Evolutionary conservation across 768 basidiomycete genomes (phyloP).

Genomic region (Pluteus cervinus): DNA sequence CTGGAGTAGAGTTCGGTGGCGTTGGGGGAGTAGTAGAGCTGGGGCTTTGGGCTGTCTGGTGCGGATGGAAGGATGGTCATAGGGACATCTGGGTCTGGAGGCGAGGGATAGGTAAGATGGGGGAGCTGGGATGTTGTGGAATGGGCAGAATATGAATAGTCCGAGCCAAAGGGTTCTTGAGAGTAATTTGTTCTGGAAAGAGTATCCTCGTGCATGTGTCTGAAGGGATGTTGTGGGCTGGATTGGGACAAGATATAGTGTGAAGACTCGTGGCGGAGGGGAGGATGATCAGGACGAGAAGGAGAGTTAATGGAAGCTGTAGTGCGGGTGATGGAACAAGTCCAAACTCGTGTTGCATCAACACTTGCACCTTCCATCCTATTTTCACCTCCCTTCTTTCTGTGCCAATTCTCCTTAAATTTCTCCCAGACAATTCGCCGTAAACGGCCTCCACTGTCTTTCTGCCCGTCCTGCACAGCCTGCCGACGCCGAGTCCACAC

Average conservation of each 20-base stretch:
- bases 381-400: no score
- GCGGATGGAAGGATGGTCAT: constrained; percentile 11
- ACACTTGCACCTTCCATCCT: constrained; percentile 14
- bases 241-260: constrained; percentile 11
- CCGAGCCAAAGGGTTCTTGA: constrained; percentile 30
- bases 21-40: constrained; percentile 43
- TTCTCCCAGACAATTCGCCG: no score
- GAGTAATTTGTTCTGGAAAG: constrained; percentile 19
- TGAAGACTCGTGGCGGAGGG: constrained; percentile 21
- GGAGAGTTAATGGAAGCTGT: constrained; percentile 13
- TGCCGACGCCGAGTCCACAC: no score
- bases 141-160: constrained; percentile 35
- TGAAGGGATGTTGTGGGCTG: constrained; percentile 17
- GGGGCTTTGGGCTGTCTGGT: constrained; percentile 31
- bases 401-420: no score
- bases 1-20: constrained; percentile 53
- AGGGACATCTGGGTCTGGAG: constrained; percentile 18
- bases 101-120: constrained; percentile 18
- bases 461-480: no score
- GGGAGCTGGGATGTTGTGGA: constrained; percentile 29
- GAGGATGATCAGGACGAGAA: constrained; percentile 15
- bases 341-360: constrained; percentile 19
- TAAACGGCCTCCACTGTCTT: neutral
- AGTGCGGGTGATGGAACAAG: constrained; percentile 24
- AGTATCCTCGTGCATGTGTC: constrained; percentile 33